Percentiles rank a stretch among this genome's conserved stretches.
Evolutionary conservation across 2,329 filamentous ascomycete genomes (phyloP).

Genomic region (Aspergillus japonicus): DNA sequence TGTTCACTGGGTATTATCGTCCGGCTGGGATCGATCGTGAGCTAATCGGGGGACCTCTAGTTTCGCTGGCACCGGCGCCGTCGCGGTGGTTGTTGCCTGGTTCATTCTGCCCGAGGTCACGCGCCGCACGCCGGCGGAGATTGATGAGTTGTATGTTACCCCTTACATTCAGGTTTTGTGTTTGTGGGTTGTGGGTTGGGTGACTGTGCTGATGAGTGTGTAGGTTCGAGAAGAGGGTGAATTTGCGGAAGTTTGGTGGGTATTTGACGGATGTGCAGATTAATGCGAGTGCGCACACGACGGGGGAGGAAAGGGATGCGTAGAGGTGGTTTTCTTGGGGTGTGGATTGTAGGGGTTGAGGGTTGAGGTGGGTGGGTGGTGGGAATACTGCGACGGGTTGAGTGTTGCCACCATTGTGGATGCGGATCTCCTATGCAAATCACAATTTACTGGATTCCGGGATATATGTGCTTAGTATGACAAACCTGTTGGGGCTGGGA

Average conservation of each 20-base stretch:
- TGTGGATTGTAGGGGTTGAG: too few relatives aligned
- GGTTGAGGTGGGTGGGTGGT: too few relatives aligned
- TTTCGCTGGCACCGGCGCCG: conserved; percentile 34
- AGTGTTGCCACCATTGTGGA: too few relatives aligned
- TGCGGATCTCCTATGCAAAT: too few relatives aligned
- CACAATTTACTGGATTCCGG: too few relatives aligned
- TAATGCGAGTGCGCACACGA: too few relatives aligned
- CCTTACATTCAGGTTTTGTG: neutral
- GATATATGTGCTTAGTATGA: too few relatives aligned
- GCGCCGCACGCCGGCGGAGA: conserved; percentile 48
- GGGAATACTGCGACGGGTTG: too few relatives aligned
- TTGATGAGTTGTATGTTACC: conserved; percentile 43
- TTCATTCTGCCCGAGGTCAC: conserved; percentile 55
- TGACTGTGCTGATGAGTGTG: neutral
- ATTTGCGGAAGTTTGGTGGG: conserved; percentile 37
- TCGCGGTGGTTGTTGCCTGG: conserved; percentile 42
- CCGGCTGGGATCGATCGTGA: too few relatives aligned
- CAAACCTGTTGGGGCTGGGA: too few relatives aligned
- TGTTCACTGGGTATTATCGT: conserved; percentile 6
- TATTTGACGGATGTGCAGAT: conserved; percentile 39
- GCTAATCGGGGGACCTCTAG: conserved; percentile 21
- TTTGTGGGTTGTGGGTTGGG: neutral
- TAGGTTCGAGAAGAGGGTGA: conserved; percentile 39
- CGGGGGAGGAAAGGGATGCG: too few relatives aligned
- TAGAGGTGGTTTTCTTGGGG: too few relatives aligned